Evolutionary conservation across 805 yeast species (phyloP).

Genomic region (Hanseniaspora osmophila): DNA sequence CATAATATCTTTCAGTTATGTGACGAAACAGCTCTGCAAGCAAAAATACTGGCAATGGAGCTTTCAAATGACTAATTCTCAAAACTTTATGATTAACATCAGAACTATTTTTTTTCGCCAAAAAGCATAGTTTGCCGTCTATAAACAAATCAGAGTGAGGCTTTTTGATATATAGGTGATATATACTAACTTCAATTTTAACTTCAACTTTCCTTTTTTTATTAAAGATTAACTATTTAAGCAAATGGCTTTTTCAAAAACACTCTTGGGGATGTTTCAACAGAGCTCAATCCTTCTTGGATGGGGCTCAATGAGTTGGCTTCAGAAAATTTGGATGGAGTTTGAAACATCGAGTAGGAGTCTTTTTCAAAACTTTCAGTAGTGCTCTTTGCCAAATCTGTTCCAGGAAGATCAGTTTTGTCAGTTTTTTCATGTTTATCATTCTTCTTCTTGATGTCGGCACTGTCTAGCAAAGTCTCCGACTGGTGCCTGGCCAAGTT

Average conservation of each 20-base stretch:
- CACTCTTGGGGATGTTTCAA: slow-evolving; percentile 17
- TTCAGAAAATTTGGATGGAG: slow-evolving; percentile 4
- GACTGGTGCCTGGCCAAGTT: neutral
- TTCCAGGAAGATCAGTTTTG: slow-evolving; percentile 1
- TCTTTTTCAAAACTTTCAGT: neutral
- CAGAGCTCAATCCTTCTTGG: slow-evolving; percentile 20
- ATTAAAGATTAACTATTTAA: no score
- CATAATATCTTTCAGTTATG: neutral
- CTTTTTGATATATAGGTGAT: neutral
- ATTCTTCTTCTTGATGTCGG: slow-evolving; percentile 1
- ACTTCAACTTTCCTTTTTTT: no score
- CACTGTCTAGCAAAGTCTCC: neutral
- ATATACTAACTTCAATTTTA: no score
- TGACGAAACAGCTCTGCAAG: neutral
- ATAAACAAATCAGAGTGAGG: no score
- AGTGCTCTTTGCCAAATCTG: neutral
- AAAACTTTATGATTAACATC: no score
- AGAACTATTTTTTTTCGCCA: no score
- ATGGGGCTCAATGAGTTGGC: slow-evolving; percentile 19
- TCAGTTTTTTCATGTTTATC: slow-evolving; percentile 1
- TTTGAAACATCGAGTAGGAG: neutral
- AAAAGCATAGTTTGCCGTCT: no score
- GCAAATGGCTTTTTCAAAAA: neutral
- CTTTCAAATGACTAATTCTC: neutral
- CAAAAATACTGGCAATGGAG: neutral